Base-by-base conservation (phyloP, 768 basidiomycete genomes). In the Mrakia blollopis region DNA sequence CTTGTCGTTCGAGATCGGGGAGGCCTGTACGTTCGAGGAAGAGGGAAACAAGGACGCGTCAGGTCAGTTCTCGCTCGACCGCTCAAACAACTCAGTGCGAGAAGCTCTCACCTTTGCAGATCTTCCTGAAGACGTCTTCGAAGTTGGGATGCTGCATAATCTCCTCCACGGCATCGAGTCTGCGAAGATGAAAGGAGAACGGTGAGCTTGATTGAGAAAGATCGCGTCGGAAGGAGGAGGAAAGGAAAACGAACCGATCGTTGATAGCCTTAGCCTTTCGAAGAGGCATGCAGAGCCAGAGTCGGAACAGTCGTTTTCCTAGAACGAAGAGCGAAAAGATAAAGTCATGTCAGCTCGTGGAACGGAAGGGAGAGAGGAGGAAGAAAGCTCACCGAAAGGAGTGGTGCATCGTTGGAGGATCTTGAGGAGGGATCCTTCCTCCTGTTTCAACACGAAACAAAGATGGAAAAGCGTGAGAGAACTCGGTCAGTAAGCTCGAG, bases 231-330 rank as follows among this genome's bases (percentile, higher is more conserved):
- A 63, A 37, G 28, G 47, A 16, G 25, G 41, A 25, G 32, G 52
- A 14, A 70, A 14, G 14, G 0, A 8, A 7, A 69, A 78, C 85
- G 79, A 81, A 92, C 94, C 94, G 87, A 57, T 92, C 90, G 81
- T 96, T 95, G 84, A 99, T 98, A 68, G 92, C 92, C 16, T 87
- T 82, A 50, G 90, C 89, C 54, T 92, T 89, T 41, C 91, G 89
- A 79, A 99, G 84, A 28, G 97, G 97, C 87, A 91, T 91, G 79
- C 93, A 97, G 11, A 99, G 86, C 97, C 97, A 99, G 73, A 96
- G 91, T 60, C 95, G 89, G 87, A 99, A 98, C 39, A 98, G 86
- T 35, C 97, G 89, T 83, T 98, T 98, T 57, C 94, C 63, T 93
- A 93, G 73, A 11, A 37, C 37, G 44, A 35, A 14, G 35, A 60